Base-by-base conservation (phyloP, 352 stramenopile genomes). In the Phytophthora fragariae region DNA sequence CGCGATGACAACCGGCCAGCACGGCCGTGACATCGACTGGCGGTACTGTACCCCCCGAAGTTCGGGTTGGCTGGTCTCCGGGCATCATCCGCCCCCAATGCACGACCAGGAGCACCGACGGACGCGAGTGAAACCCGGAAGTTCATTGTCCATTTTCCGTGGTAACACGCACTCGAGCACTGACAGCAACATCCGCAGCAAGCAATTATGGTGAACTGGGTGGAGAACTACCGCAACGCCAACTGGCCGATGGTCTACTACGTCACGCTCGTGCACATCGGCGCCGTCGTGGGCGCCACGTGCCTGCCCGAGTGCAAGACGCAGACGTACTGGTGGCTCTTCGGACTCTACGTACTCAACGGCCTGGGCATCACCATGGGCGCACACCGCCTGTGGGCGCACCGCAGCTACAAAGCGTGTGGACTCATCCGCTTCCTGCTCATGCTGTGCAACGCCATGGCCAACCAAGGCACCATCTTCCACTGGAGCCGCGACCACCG, bases 201-300 rank as follows among this genome's bases (percentile, higher is more conserved):
- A 21, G 2, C 27, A 73, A 73, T 21, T 17, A 92, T 92, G 83
- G 75, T 81, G 62, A 80, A 81, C 47, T 87, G 83, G 77, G 60
- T 67, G 19, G 88, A 96, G 61, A 79, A 86, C 65, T 81, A 92
- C 62, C 76, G 82, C 47, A 97, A 95, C 58, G 89, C 98, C 73
- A 99, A 99, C 84, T 99, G 92, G 91, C 97, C 97, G 39, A 99
- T 99, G 97, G 79, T 93, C 57, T 98, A 98, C 80, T 99, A 99
- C 86, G 92, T 99, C 62, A 82, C 83, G 14, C 76, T 99, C 29
- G 93, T 98, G 41, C 97, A 99, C 77, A 70, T 93, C 9, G 85
- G 95, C 12, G 97, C 92, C 39, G 58, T 97, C 35, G 72, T 98
- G 47, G 97, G 97, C 29, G 47, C 98, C 49, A 61, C 76, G 9